Percentiles rank a stretch among this genome's conserved stretches.
Evolutionary conservation across 768 basidiomycete species (phyloP).

Genomic region (Sutorius australiensis): DNA sequence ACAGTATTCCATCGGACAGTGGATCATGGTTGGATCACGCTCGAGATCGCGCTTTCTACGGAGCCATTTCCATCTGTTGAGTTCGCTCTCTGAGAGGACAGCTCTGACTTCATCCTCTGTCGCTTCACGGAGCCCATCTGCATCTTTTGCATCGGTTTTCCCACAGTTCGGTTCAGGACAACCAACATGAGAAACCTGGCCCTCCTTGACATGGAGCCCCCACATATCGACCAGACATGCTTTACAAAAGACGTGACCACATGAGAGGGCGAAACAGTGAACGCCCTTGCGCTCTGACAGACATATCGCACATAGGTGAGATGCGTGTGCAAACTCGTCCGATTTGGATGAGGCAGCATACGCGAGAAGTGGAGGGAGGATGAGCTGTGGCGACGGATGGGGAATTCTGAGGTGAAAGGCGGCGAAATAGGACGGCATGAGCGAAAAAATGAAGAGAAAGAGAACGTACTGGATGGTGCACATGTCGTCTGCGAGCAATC

Average conservation of each 20-base stretch:
- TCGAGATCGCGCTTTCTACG: slow-evolving; percentile 69
- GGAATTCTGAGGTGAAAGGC: slow-evolving; percentile 30
- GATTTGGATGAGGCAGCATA: slow-evolving; percentile 47
- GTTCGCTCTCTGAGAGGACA: slow-evolving; percentile 61
- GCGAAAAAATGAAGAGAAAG: slow-evolving; percentile 29
- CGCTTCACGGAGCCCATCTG: slow-evolving; percentile 41
- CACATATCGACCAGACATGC: slow-evolving; percentile 78
- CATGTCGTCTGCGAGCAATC: slow-evolving; percentile 34
- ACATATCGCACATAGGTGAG: slow-evolving; percentile 77
- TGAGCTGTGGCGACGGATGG: slow-evolving; percentile 53
- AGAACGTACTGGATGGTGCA: slow-evolving; percentile 28
- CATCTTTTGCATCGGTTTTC: slow-evolving; percentile 38
- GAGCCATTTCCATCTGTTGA: slow-evolving; percentile 76
- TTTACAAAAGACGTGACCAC: slow-evolving; percentile 82
- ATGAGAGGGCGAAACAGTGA: slow-evolving; percentile 66
- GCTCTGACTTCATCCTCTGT: slow-evolving; percentile 69
- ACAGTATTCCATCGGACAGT: slow-evolving; percentile 79
- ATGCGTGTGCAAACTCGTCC: slow-evolving; percentile 55
- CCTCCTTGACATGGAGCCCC: slow-evolving; percentile 76
- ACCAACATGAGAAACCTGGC: slow-evolving; percentile 68
- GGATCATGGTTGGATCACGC: slow-evolving; percentile 72
- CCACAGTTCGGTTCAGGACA: slow-evolving; percentile 82
- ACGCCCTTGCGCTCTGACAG: slow-evolving; percentile 69
- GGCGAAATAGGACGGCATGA: slow-evolving; percentile 6
- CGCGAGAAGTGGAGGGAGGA: slow-evolving; percentile 45